A percentile compares a stretch with the other conserved stretches of the same genome.
These are phyloP conservation scores for Diutina sp. DNA, from an alignment of 1,139 yeast species.

Conservation along the genomic window DNA sequence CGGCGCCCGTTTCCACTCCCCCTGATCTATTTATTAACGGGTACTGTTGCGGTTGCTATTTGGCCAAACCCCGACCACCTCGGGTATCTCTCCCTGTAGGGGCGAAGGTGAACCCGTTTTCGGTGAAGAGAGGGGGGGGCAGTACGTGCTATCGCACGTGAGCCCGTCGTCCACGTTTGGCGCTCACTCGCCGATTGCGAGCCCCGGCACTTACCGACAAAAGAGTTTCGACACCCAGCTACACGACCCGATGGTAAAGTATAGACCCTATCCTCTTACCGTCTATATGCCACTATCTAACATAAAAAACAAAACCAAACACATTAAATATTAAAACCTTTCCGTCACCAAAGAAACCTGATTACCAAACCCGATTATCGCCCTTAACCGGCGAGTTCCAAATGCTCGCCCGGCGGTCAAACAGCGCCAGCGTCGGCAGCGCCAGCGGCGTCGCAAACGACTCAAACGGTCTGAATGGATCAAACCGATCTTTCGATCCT, in stretches of 20 bases:
- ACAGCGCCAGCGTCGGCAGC: background rate
- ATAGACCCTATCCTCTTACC: background rate
- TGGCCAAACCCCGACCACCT: background rate
- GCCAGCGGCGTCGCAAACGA: background rate
- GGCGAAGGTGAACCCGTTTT: background rate
- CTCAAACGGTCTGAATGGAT: slow-evolving; percentile 1
- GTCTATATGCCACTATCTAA: background rate
- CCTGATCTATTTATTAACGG: no score
- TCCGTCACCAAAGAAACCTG: background rate
- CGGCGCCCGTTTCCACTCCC: no score
- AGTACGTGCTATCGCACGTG: background rate
- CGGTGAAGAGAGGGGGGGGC: background rate
- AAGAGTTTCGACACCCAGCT: no score
- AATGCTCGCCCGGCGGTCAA: background rate
- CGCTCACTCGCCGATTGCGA: background rate
- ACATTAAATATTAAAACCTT: background rate
- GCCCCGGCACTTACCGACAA: background rate
- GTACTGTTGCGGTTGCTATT: no score
- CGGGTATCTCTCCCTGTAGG: background rate
- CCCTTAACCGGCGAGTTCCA: background rate
- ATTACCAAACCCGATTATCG: slow-evolving; percentile 1
- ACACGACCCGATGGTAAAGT: no score
- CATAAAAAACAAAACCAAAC: background rate
- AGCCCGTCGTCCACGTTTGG: background rate
- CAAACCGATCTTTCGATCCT: background rate